Evolutionary conservation across 2,329 filamentous ascomycete species (phyloP), one percentile per base, ranked within the genome.

Genomic region (Apiospora aurea): DNA sequence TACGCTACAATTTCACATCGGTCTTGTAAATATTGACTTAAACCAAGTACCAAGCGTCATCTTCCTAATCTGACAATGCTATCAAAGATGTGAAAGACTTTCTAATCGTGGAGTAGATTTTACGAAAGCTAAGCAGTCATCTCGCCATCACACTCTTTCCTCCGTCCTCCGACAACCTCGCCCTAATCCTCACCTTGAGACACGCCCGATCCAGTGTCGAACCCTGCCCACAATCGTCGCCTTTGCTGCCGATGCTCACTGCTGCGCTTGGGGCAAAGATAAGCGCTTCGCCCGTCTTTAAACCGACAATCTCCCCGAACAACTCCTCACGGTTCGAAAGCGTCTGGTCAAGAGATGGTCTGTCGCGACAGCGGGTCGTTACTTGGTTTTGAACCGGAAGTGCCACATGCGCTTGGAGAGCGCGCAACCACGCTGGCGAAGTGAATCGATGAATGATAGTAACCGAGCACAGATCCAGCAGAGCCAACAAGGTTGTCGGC

Each of bases 401-500:
- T 57, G 51, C 26, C 34, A 24, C 34, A 67, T 67, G 34, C 21
- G 64, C 34, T 67, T 67, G 24, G 24, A 67, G 64, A 24, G 64
- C 64, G 14, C 64, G 43, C 14, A 46, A 43, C 64, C 34, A 67
- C 64, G 64, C 24, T 67, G 21, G 64, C 64, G 64, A 67, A 67
- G n/a, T 61, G 29, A 67, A 67, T 67, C 64, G 64, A 46, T 67
- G 29, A 44, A 67, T 67, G 24, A 44, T n/a, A 67, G 64, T 67
- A 10, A 46, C 34, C 34, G 43, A 67, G 21, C 34, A 67, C 34
- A 67, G 18, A 67, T 67, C 34, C 24, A 67, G 34, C 34, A 67
- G 18, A 67, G 34, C 64, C 64, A 13, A 67, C 64, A 7, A 67
- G 64, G 14, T 4, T 67, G 64, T 67, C 43, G 24, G 61, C 43